Base-by-base conservation (phyloP, 2,329 filamentous ascomycete genomes). In the Myriosclerotinia curreyana region DNA sequence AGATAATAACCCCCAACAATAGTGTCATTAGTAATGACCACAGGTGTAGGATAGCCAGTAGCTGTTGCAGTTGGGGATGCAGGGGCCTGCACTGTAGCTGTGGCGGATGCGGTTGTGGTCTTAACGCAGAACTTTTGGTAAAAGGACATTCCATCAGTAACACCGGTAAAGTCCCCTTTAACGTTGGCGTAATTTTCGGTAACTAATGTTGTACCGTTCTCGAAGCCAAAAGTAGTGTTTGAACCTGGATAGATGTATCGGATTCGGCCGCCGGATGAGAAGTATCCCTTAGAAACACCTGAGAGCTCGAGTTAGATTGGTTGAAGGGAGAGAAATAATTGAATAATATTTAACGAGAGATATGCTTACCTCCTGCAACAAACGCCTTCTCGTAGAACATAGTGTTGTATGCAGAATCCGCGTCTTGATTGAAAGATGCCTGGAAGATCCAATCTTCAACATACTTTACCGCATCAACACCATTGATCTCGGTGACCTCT, bases 401-500 rank as follows among this genome's bases (percentile, higher is more conserved):
- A 6, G 74, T 75, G 66, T 79, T 79, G 60, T 78, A 79, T 6
- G 74, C 76, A 9, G 77, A 75, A 67, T 79, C 77, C 28, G 71
- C 71, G 59, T 79, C 77, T 67, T 79, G 77, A 49, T 77, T 65
- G 68, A 72, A 65, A 62, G 76, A 67, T 66, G 73, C 70, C 52
- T 72, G 69, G 69, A 74, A 74, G 64, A 75, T 77, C 71, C 78
- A 79, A 2, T 81, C 76, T 50, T 80, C 75, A 22, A 86, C 75
- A 65, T 78, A 82, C 0, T 77, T 76, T 7, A 78, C 77, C 3
- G 80, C 82, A 51, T 85, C 77, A 52, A 80, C 73, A n/a, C 81
- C 84, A 69, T 88, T 83, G 71, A 88, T 86, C 65, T 79, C 73
- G 1, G 75, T 74, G 42, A 88, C 77, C 1, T 82, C 77, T 0